Base-by-base conservation (phyloP, 139 green algal species). In the Haematococcus lacustris region DNA sequence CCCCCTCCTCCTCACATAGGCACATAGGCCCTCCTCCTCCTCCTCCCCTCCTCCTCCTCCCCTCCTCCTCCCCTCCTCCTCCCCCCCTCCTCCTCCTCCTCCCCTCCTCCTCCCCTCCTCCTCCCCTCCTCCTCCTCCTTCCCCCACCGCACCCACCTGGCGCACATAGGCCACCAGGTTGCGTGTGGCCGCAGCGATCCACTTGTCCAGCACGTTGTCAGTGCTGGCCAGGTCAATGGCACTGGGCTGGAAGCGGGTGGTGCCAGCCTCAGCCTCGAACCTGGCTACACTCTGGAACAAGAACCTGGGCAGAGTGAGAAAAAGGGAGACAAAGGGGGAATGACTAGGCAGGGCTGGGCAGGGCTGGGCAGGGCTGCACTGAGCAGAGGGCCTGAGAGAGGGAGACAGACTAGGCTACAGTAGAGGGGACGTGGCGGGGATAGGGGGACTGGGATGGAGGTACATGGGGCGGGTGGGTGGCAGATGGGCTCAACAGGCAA, bases 201-300 rank as follows among this genome's bases (percentile, higher is more conserved):
- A 98, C 17, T 70, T 66, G 82, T 92, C 85, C 40, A 97, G 83
- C 74, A 95, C 86, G 81, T 98, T 97, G 68, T 79, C 82, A 0
- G 76, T 77, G 51, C 77, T 74, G 17, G 23, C 38, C 40, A 60
- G 26, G 39, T 59, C 39, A 28, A 17, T 17, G 9, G 43, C 43
- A 9, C 9, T 53, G 43, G 43, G 43, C 50, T 89, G 47, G 66
- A 96, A 90, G n/a, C n/a, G n/a, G 9, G 47, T 62, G 3, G 38
- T 43, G 17, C 80, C 82, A 5, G 66, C 80, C 76, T 94, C 91
- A 5, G 73, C 53, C 70, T 93, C 85, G 76, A 88, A 86, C 2
- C 93, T 85, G 66, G 87, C 67, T 28, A 92, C 87, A 71, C 97
- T 98, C 82, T 97, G 93, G 32, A 91, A 88, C 76, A 94, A 71